phyloP scores from a whole-genome alignment of 2,329 filamentous ascomycete species.

The Arthroderma sp. region DNA sequence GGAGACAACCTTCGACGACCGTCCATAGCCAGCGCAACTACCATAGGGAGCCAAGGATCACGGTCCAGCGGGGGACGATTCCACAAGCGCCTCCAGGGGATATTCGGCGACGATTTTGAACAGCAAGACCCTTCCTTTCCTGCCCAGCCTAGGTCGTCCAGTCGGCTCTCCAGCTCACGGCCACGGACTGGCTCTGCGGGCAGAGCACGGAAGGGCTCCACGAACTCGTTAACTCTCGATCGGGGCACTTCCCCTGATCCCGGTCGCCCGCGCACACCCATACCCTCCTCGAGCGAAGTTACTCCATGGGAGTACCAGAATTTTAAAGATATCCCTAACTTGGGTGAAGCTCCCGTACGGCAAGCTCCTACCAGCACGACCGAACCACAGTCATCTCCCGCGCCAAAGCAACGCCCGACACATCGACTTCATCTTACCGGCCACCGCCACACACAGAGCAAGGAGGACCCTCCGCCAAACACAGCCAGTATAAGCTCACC shows the following conservation, averaged over 20 bases:
- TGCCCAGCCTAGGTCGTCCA: slow-evolving; percentile 8
- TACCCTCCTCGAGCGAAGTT: slow-evolving; percentile 71
- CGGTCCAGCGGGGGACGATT: slow-evolving; percentile 48
- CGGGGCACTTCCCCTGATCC: slow-evolving; percentile 58
- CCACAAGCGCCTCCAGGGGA: slow-evolving; percentile 68
- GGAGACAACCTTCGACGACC: slow-evolving; percentile 62
- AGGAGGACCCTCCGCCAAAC: slow-evolving; percentile 41
- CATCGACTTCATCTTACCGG: slow-evolving; percentile 32
- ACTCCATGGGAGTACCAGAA: slow-evolving; percentile 97
- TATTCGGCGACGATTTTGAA: slow-evolving; percentile 65
- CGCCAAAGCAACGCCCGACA: slow-evolving; percentile 30
- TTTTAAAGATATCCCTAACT: slow-evolving; percentile 63
- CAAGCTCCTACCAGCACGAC: slow-evolving; percentile 57
- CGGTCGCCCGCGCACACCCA: slow-evolving; percentile 70
- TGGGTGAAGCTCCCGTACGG: slow-evolving; percentile 65
- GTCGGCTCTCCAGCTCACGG: slow-evolving; percentile 6
- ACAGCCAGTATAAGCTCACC: not conserved
- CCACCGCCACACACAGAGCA: slow-evolving; percentile 47
- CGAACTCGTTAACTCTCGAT: slow-evolving; percentile 51
- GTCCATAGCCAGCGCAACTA: slow-evolving; percentile 71
- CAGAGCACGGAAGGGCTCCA: slow-evolving; percentile 71
- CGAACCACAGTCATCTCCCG: slow-evolving; percentile 9
- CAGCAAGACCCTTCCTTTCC: slow-evolving; percentile 7
- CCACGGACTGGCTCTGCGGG: slow-evolving; percentile 24
- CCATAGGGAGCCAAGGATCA: slow-evolving; percentile 67